Conservation (phyloP, 2,329 filamentous ascomycete genomes). For the Beauveria rudraprayagi region DNA sequence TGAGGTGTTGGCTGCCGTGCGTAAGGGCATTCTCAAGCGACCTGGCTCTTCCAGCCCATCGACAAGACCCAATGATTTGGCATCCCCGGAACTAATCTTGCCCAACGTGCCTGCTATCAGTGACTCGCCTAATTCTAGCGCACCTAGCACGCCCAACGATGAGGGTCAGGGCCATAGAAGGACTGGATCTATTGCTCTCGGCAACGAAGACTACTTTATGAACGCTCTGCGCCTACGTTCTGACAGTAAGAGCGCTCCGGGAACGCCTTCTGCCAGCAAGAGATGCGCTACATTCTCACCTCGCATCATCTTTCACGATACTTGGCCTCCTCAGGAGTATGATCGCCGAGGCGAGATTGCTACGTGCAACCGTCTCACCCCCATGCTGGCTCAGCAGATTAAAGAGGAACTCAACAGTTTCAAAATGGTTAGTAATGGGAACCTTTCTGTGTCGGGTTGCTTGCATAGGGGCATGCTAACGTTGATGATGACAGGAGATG, state of each 20-base stretch:
- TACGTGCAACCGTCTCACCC: conserved; percentile 94
- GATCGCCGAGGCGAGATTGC: conserved; percentile 93
- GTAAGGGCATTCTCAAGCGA: conserved; percentile 88
- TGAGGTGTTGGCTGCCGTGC: conserved; percentile 83
- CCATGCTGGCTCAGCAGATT: conserved; percentile 96
- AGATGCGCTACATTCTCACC: conserved; percentile 75
- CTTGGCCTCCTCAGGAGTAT: conserved; percentile 92
- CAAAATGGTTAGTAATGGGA: conserved; percentile 61
- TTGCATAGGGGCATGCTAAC: conserved; percentile 28
- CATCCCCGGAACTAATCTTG: conserved; percentile 44
- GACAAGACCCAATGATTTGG: conserved; percentile 51
- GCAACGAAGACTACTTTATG: conserved; percentile 85
- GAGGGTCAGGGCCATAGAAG: conserved; percentile 61
- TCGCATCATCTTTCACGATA: conserved; percentile 89
- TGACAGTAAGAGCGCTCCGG: conserved; percentile 72
- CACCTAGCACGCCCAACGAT: conserved; percentile 80
- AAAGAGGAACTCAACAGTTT: conserved; percentile 99
- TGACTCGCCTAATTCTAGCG: conserved; percentile 77
- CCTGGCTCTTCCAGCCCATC: conserved; percentile 63
- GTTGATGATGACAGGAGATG: conserved; percentile 70
- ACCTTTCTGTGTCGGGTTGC: not conserved
- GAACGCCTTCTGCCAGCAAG: conserved; percentile 64
- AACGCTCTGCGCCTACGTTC: conserved; percentile 64
- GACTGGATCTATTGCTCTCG: conserved; percentile 63
- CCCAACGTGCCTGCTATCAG: conserved; percentile 55